Base-by-base conservation (phyloP, 306 rosid species). In the Rubus parviflorus region DNA sequence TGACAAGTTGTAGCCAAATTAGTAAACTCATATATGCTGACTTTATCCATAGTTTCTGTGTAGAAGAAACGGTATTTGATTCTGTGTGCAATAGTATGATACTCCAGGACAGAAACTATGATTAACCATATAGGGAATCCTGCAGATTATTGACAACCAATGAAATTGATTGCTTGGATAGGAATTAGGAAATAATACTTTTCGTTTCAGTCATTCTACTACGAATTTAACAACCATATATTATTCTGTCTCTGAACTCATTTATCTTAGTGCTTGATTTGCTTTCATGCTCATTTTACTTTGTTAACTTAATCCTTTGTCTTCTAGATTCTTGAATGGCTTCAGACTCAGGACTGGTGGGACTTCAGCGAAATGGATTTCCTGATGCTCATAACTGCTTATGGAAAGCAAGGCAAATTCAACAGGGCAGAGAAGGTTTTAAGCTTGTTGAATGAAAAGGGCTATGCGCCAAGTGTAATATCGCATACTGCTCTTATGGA, bases 401-500 rank as follows among this genome's bases (percentile, higher is more conserved):
- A 92, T 86, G 98, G 98, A 75, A 95, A 92, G 89, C 75, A 82
- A 74, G 97, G 97, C 60, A 86, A 90, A 74, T 92, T 90, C 87
- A 92, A 89, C 61, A 79, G 88, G 30, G 96, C 97, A 0, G 97
- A 92, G 87, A 95, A 77, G 86, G 73, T 90, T 49, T 81, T 92
- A 19, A 84, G 82, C 74, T 76, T 90, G 84, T 85, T 95, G 86
- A 95, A 88, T 82, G 84, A 90, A 80, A 95, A 85, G 62, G 97
- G 97, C 25, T 85, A 83, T 79, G 64, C 86, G 46, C 88, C 96
- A 46, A 92, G 84, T 87, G 94, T 92, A 14, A 85, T 92, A 61
- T 86, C 97, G 49, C 97, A 92, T 61, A 95, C 97, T 75, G 95
- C 99, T 80, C 96, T 95, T n/a, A 83, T 95, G 97, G 97, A 92